Base-by-base conservation (phyloP, 352 stramenopile genomes). In the Phytophthora pseudosyringae region DNA sequence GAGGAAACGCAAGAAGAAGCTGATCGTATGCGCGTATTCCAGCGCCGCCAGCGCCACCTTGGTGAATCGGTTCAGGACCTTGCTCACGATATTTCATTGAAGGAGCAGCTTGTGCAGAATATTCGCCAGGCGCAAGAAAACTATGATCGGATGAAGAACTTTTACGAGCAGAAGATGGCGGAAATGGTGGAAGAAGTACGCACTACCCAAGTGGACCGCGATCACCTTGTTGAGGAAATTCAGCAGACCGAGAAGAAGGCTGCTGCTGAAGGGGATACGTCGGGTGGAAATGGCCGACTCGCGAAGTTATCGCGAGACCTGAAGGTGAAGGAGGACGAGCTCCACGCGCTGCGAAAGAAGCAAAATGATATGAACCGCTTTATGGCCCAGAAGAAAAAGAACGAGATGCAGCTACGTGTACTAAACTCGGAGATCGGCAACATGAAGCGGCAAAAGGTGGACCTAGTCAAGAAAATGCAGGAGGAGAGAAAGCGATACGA, bases 381-480 rank as follows among this genome's bases (percentile, higher is more conserved):
- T 44, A 84, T 93, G 69, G 80, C 75, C 45, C 76, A 93, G 50
- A 94, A 93, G 67, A 91, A 92, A 71, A 96, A 96, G 64, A 93
- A 86, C 50, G 88, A 96, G 61, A 92, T 90, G 71, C 84, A 96
- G 46, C 56, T 94, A 31, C 79, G 88, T 16, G 83, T 93, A 5
- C 53, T 95, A 32, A 92, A 80, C 5, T 81, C 83, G 9, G 88
- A 96, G 66, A 93, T 96, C 46, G 83, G 57, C 18, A 90, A 87
- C 54, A 96, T 96, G 88, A 96, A 96, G 73, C 71, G 86, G 5
- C 88, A 96, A 56, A 96, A 95, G 48, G 88, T 96, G n/a, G 88
- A 96, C 25, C 52, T 96, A 25, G 75, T 95, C 25, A 91, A 91
- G 56, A 94, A 95, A 58, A 96, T 96, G 84, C 75, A 93, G 49